Base-by-base conservation (phyloP, 1,284 basidiomycete species). In the Marasmius tenuissimus region DNA sequence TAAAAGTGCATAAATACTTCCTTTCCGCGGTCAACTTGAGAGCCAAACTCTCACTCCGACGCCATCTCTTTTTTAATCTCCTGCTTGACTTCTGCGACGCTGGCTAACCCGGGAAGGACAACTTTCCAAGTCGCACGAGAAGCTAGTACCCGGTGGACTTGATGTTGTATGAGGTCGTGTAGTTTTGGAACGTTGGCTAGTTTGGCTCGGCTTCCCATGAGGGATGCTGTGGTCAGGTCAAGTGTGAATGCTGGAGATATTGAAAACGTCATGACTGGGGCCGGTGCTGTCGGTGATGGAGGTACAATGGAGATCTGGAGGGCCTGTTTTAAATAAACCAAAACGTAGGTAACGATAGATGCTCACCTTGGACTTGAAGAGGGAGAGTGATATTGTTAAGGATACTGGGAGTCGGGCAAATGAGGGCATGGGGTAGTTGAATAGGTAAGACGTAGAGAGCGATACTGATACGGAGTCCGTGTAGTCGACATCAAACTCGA, bases 191-290 rank as follows among this genome's bases (percentile, higher is more conserved):
- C 89, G 68, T 93, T 90, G 40, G 89, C 90, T 0, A 93, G 80
- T 73, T 93, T 92, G 40, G 92, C 91, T 45, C 91, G 86, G 66
- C 90, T 93, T 42, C 91, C 91, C 82, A 93, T 86, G 2, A 92
- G 80, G 27, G 92, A 93, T 7, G 85, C 90, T 34, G 88, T 92
- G 57, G 85, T 85, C 34, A 93, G 77, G 66, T 88, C 84, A 11
- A 93, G 81, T 3, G 81, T 84, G 68, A 93, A 90, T 64, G 83
- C 79, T 5, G 87, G 84, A 61, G 85, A 84, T 18, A 92, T 79
- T 38, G 80, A 81, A 49, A 92, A 72, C 0, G 87, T 85, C 16
- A 92, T 70, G 11, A 78, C 78, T 5, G 86, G 82, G 11, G 83
- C 77, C 10, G 80, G 70, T 11, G 82, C 81, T 57, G 74, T 70